Conservation (phyloP, 495 filamentous ascomycete species). For the Penicillium cosmopolitanum region DNA sequence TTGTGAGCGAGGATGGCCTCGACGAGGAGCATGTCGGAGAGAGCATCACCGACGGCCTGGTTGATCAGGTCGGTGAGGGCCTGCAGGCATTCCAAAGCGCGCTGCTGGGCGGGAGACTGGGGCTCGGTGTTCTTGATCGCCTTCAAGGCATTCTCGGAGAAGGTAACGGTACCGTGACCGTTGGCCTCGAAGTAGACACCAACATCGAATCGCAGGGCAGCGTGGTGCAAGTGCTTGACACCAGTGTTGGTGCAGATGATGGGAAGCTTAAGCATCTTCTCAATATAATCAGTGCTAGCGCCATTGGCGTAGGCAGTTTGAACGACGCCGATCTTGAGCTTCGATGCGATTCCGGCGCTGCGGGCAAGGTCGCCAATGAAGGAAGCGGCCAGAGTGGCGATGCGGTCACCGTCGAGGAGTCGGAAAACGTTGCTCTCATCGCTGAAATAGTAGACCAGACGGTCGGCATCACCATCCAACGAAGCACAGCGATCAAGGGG, state of each 20-base stretch:
- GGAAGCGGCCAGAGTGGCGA: slow-evolving; percentile 89
- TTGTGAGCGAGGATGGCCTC: slow-evolving; percentile 97
- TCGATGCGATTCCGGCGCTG: slow-evolving; percentile 73
- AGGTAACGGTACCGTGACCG: slow-evolving; percentile 94
- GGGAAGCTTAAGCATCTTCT: slow-evolving; percentile 82
- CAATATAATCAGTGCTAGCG: slow-evolving; percentile 88
- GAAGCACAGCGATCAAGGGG: slow-evolving; percentile 84
- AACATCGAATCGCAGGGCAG: slow-evolving; percentile 85
- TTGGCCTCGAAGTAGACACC: slow-evolving; percentile 99
- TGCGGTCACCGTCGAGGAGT: slow-evolving; percentile 94
- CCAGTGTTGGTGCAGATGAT: slow-evolving; percentile 93
- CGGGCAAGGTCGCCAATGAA: slow-evolving; percentile 91
- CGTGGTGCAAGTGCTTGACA: slow-evolving; percentile 97
- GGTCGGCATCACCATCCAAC: slow-evolving; percentile 92
- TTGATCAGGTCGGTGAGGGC: slow-evolving; percentile 91
- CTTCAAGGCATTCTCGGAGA: slow-evolving; percentile 79
- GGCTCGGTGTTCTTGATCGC: slow-evolving; percentile 77
- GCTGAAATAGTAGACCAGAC: slow-evolving; percentile 92
- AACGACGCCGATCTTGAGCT: slow-evolving; percentile 87
- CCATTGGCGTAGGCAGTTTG: slow-evolving; percentile 99
- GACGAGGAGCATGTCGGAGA: slow-evolving; percentile 94
- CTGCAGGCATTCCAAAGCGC: slow-evolving; percentile 76
- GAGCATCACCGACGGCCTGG: slow-evolving; percentile 94
- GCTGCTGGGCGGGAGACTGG: slow-evolving; percentile 87
- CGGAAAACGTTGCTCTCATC: slow-evolving; percentile 82